Evolutionary conservation across 768 basidiomycete species (phyloP), one percentile per base, ranked within the genome.

Genomic region (Gelatoporia subvermispora): DNA sequence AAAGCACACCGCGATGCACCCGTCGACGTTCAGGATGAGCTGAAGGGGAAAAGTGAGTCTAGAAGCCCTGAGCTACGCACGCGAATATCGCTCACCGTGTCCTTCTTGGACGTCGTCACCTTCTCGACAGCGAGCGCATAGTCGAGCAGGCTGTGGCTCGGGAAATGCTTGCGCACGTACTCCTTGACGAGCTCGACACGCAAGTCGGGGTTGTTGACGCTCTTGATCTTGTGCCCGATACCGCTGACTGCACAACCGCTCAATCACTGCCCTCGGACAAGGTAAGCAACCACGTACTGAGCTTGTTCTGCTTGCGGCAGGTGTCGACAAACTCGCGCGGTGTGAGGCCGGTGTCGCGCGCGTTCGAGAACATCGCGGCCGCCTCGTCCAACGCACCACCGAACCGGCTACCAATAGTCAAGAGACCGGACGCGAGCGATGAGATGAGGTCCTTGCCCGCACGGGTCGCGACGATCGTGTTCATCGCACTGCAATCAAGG

Each of bases 171-270:
- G 73, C 65, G 73, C 51, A 95, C 95, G 60, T 88, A 99, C 73
- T 94, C 92, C 79, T 97, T 96, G 47, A 92, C 90, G 51, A 93
- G 84, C 71, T 91, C 87, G 52, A 93, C 89, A 64, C 89, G 88
- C 40, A 91, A 76, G 76, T 93, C 91, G 41, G 91, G 92, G 81
- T 94, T 94, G 72, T 91, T 93, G 56, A 93, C 89, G 56, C 87
- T 92, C 84, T 99, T 99, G 78, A 99, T 96, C 82, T 98, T 98
- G 84, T 99, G 95, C 40, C 95, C 95, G 57, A 99, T 99, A 76
- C 95, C 95, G 57, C 85, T 88, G 76, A 97, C 88, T 88, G 55
- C 10, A 42, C 8, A 31, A 45, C 46, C 23, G 36, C 34, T 24
- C 49, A 47, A 34, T 47, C 47, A 55, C 52, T 28, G 21, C 3